phyloP scores from a whole-genome alignment of 257 asterid genomes.

The Solanum chmielewskii region DNA sequence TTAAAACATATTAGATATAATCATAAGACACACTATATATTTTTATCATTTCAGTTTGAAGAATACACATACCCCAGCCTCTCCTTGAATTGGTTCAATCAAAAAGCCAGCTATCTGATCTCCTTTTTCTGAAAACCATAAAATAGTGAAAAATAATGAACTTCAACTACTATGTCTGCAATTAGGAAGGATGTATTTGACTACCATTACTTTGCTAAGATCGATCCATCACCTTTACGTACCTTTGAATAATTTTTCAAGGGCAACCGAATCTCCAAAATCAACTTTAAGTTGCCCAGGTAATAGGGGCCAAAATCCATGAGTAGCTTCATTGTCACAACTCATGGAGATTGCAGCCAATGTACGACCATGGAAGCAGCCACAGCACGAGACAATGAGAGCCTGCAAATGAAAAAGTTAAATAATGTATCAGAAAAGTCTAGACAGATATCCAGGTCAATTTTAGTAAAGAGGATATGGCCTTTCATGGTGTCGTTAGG shows the following conservation, averaged over 20 bases:
- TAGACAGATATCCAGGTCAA: background rate
- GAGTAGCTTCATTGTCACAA: slow-evolving; percentile 94
- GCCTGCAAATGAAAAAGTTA: slow-evolving; percentile 41
- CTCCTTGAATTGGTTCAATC: slow-evolving; percentile 99
- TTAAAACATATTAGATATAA: background rate
- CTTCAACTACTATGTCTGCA: background rate
- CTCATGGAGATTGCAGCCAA: slow-evolving; percentile 93
- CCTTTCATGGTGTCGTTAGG: background rate
- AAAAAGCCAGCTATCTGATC: slow-evolving; percentile 84
- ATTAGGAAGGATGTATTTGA: background rate
- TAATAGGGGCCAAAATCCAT: slow-evolving; percentile 81
- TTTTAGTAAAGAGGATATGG: background rate
- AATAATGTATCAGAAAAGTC: background rate
- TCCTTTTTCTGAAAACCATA: slow-evolving; percentile 65
- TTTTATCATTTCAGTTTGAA: background rate
- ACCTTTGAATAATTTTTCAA: slow-evolving; percentile 81
- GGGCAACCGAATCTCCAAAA: slow-evolving; percentile 64
- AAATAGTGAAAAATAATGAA: slow-evolving; percentile 11
- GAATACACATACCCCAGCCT: slow-evolving; percentile 85
- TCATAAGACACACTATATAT: background rate
- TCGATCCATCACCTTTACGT: background rate
- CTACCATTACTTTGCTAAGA: background rate
- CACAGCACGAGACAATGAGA: slow-evolving; percentile 89
- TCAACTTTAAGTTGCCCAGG: slow-evolving; percentile 85
- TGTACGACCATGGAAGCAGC: slow-evolving; percentile 97